These are phyloP conservation scores for Cordyceps sp. DNA, from an alignment of 2,329 filamentous ascomycete species.

Conservation along the genomic window DNA sequence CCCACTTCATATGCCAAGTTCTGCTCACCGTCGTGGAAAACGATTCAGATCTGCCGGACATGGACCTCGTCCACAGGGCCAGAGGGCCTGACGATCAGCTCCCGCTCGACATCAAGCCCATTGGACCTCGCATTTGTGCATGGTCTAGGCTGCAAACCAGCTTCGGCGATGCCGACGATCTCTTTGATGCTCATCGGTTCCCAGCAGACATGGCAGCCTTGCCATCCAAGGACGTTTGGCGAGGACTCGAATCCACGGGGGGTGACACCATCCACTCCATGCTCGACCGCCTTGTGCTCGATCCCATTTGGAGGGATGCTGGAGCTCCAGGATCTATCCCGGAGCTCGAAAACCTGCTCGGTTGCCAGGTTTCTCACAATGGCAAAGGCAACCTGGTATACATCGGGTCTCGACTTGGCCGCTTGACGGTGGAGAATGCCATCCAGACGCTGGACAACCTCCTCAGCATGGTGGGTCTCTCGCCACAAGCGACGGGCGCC, in stretches of 20 bases:
- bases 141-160: constrained; percentile 6
- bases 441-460: constrained; percentile 7
- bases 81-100: neutral
- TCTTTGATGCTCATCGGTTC: constrained; percentile 8
- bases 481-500: too few relatives aligned
- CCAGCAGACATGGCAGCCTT: constrained; percentile 6
- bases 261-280: constrained; percentile 2
- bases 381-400: constrained; percentile 11
- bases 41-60: constrained; percentile 6
- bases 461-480: constrained; percentile 3
- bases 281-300: neutral
- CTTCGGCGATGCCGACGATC: neutral
- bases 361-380: constrained; percentile 12
- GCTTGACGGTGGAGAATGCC: constrained; percentile 4
- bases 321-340: neutral
- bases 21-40: constrained; percentile 7
- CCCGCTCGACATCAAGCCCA: constrained; percentile 8
- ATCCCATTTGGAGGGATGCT: neutral
- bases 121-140: constrained; percentile 9
- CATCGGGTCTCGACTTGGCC: constrained; percentile 7
- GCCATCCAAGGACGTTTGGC: constrained; percentile 9
- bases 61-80: too few relatives aligned
- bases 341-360: constrained; percentile 5
- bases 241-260: constrained; percentile 6
- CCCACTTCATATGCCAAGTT: constrained; percentile 5